These are phyloP conservation scores for Petrea volubilis DNA, from an alignment of 257 asterid genomes.

Conservation along the genomic window DNA sequence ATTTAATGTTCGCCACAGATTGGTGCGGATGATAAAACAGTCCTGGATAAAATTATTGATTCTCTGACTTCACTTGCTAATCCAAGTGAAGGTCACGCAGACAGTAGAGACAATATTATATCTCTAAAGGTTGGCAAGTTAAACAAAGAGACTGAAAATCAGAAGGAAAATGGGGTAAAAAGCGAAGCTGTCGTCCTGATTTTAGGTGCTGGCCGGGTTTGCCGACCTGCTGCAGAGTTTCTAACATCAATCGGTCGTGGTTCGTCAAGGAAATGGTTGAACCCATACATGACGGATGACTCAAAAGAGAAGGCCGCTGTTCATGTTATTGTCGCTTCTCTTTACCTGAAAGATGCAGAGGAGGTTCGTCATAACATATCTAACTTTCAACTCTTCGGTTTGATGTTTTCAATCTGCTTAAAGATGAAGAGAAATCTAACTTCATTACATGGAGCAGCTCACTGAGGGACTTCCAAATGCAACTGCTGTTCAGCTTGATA, in stretches of 20 bases:
- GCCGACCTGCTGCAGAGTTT: slow-evolving; percentile 93
- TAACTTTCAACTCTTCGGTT: background rate
- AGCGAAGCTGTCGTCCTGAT: slow-evolving; percentile 58
- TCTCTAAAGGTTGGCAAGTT: slow-evolving; percentile 64
- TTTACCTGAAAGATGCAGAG: slow-evolving; percentile 86
- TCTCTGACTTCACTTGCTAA: slow-evolving; percentile 73
- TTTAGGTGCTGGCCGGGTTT: slow-evolving; percentile 97
- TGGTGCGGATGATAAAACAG: slow-evolving; percentile 78
- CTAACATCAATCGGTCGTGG: slow-evolving; percentile 59
- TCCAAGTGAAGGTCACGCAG: slow-evolving; percentile 42
- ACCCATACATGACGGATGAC: slow-evolving; percentile 37
- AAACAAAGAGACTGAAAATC: slow-evolving; percentile 29
- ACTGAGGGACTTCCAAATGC: slow-evolving; percentile 74
- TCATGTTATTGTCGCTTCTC: slow-evolving; percentile 81
- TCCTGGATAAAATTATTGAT: slow-evolving; percentile 67
- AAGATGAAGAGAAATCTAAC: slow-evolving; percentile 14
- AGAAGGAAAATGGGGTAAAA: slow-evolving; percentile 40
- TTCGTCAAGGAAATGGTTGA: slow-evolving; percentile 48
- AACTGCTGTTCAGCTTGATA: slow-evolving; percentile 79
- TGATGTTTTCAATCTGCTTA: slow-evolving; percentile 1
- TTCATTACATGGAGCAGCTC: slow-evolving; percentile 47
- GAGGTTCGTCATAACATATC: slow-evolving; percentile 57
- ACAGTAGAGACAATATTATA: slow-evolving; percentile 37
- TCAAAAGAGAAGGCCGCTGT: slow-evolving; percentile 53
- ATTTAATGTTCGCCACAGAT: slow-evolving; percentile 49